Evolutionary conservation across 225 moss, liverwort and hornwort genomes (phyloP).

Genomic region (Physcomitrellopsis africana): DNA sequence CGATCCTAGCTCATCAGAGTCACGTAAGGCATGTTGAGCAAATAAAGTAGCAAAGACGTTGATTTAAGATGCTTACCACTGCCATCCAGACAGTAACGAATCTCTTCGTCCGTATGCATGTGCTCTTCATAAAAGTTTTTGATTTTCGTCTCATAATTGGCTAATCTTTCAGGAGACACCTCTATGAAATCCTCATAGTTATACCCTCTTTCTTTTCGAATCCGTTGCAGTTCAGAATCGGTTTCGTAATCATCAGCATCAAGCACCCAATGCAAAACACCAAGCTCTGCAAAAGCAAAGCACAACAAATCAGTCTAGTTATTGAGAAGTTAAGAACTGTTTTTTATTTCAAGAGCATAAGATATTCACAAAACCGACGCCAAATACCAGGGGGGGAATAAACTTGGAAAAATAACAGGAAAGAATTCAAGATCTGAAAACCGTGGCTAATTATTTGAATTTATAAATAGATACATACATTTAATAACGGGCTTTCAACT

Average conservation of each 20-base stretch:
- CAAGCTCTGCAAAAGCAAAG: conserved; percentile 57
- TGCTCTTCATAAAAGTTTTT: conserved; percentile 91
- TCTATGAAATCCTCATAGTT: conserved; percentile 81
- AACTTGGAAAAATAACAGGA: not conserved
- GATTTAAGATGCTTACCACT: conserved; percentile 53
- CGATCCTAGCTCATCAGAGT: not conserved
- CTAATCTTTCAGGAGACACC: conserved; percentile 62
- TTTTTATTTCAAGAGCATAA: not conserved
- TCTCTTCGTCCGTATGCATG: conserved; percentile 92
- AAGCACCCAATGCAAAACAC: conserved; percentile 85
- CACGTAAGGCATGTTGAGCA: not conserved
- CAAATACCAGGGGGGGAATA: not conserved
- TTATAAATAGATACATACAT: no score
- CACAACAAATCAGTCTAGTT: not conserved
- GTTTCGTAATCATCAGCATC: conserved; percentile 73
- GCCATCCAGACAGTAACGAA: conserved; percentile 86
- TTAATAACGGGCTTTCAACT: not conserved
- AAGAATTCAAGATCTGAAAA: no score
- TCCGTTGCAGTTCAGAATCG: conserved; percentile 67
- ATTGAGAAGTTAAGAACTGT: not conserved
- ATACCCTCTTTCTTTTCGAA: conserved; percentile 82
- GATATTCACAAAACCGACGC: not conserved
- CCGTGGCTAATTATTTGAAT: no score
- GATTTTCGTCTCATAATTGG: conserved; percentile 79
- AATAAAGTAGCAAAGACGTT: not conserved